Evolutionary conservation across 2,329 filamentous ascomycete species (phyloP), one percentile per base, ranked within the genome.

Genomic region (Escovopsis weberi): DNA sequence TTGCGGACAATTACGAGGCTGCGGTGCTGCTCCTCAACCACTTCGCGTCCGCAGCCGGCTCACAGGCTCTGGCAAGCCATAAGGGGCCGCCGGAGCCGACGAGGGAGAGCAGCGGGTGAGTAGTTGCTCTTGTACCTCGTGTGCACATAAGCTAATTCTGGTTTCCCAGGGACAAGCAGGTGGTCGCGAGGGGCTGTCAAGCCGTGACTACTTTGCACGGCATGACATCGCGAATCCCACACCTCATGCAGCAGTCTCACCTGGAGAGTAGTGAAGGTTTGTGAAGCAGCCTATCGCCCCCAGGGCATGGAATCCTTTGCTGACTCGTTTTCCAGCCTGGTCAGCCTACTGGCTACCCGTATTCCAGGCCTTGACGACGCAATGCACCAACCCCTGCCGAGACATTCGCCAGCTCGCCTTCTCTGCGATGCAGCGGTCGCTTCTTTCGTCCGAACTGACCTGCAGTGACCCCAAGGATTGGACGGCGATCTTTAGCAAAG

Each of bases 281-380:
- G 68, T 32, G 28, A 11, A 32, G 23, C 23, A 32, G 28, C 28
- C 8, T 9, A 9, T 32, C 28, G 28, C 11, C n/a, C 33, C 5
- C 8, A 10, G 34, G 7, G 26, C 7, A 12, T 8, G 26, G 28
- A 34, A 12, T 12, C 6, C 12, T 39, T 7, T 18, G n/a, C 18
- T 39, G 36, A 32, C 39, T 55, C 33, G 58, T 42, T 10, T 35
- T 32, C 19, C 28, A 84, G 91, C 91, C 12, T 98, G 91, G 91
- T 87, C 86, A 40, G 86, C 91, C 8, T 98, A 98, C 60, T 98
- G 91, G 91, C 80, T 88, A 12, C 91, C 89, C 2, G 87, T 98
- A 26, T 91, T 98, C 62, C 78, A 86, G 51, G 84, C 86, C 6
- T 67, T 98, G 15, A 91, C 84, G 3, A 78, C 78, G 4, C 91